Evolutionary conservation across 2,329 filamentous ascomycete genomes (phyloP).

Genomic region (Metarhizium brunneum): DNA sequence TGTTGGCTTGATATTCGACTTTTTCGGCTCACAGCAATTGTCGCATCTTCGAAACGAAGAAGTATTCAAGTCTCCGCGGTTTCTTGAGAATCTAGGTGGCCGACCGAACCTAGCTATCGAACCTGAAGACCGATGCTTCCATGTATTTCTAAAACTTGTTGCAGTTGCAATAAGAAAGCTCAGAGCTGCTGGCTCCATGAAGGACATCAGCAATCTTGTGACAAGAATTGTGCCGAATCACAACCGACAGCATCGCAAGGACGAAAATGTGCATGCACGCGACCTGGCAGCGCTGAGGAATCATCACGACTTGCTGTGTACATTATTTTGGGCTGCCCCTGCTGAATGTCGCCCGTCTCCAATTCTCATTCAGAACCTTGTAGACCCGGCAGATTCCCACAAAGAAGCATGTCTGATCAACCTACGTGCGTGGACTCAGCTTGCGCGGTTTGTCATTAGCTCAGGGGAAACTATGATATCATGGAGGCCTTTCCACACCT

Average conservation of each 20-base stretch:
- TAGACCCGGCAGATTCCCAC: conserved; percentile 51
- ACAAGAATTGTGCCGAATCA: conserved; percentile 57
- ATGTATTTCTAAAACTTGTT: conserved; percentile 57
- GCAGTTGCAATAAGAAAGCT: conserved; percentile 47
- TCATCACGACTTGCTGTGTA: conserved; percentile 59
- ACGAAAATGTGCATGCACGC: conserved; percentile 47
- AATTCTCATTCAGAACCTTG: conserved; percentile 48
- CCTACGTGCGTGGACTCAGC: conserved; percentile 52
- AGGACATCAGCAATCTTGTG: conserved; percentile 52
- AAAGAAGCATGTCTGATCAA: conserved; percentile 58
- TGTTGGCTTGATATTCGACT: conserved; percentile 56
- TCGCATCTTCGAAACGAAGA: conserved; percentile 57
- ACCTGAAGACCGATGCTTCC: conserved; percentile 53
- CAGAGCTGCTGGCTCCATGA: conserved; percentile 34
- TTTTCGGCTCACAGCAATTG: conserved; percentile 54
- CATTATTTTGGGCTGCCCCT: conserved; percentile 56
- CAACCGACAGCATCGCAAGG: conserved; percentile 53
- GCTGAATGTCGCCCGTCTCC: conserved; percentile 41
- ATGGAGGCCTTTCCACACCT: conserved; percentile 34
- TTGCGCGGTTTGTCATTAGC: conserved; percentile 49
- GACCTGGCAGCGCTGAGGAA: conserved; percentile 58
- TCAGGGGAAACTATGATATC: conserved; percentile 35
- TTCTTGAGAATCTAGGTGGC: conserved; percentile 45
- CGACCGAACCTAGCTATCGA: conserved; percentile 39
- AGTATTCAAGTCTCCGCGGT: conserved; percentile 49